Conservation (phyloP, 371 early-diverging fungal genomes). For the Rhizopus delemar region DNA sequence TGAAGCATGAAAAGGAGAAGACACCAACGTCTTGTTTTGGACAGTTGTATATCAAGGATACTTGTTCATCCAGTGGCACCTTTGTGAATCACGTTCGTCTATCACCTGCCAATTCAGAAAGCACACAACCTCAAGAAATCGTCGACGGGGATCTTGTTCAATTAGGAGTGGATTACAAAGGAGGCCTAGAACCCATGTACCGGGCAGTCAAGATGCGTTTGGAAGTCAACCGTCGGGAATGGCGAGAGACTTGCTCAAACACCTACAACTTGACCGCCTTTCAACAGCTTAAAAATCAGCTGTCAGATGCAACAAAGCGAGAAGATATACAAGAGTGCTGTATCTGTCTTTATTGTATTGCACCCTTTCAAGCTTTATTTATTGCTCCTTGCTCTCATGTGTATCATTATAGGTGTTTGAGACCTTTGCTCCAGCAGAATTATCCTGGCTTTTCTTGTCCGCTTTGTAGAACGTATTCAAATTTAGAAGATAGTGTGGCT, state of each 20-base stretch:
- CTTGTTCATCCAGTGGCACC: conserved; percentile 87
- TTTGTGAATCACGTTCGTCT: conserved; percentile 87
- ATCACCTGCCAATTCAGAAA: conserved; percentile 73
- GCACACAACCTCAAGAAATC: conserved; percentile 64
- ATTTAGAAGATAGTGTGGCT: conserved; percentile 78
- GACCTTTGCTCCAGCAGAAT: conserved; percentile 63
- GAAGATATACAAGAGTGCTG: conserved; percentile 83
- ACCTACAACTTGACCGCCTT: conserved; percentile 25
- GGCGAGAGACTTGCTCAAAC: conserved; percentile 32
- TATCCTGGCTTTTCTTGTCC: conserved; percentile 91
- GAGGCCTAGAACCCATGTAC: conserved; percentile 76
- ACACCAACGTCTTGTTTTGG: no score
- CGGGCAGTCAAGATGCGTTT: conserved; percentile 82
- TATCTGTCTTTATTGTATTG: conserved; percentile 92
- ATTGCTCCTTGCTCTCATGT: conserved; percentile 97
- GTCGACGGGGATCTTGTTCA: conserved; percentile 86
- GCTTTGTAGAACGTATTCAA: conserved; percentile 91
- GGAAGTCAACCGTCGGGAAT: conserved; percentile 70
- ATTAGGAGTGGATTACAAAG: conserved; percentile 90
- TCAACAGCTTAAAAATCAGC: conserved; percentile 17
- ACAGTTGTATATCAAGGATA: conserved; percentile 79
- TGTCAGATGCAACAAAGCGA: conserved; percentile 2
- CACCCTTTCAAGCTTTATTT: conserved; percentile 94
- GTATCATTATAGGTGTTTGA: conserved; percentile 94
- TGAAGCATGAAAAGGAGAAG: no score